These are phyloP conservation scores for Suillus spraguei DNA, from an alignment of 768 basidiomycete genomes.

Conservation along the genomic window DNA sequence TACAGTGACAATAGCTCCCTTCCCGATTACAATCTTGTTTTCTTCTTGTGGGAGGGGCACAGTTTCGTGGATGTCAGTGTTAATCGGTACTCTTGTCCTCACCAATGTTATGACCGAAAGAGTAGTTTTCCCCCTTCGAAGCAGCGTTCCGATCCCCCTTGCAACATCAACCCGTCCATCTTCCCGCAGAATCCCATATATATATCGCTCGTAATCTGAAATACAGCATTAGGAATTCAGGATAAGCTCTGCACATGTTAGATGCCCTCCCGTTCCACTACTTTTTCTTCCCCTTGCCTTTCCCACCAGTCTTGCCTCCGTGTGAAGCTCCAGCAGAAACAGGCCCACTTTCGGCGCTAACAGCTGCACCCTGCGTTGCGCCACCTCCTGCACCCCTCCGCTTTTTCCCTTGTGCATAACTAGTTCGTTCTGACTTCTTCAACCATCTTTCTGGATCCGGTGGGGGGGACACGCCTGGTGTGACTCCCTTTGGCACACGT, in stretches of 20 bases:
- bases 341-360: slow-evolving; percentile 30
- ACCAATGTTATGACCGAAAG: neutral
- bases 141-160: neutral
- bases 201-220: neutral
- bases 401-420: slow-evolving; percentile 50
- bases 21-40: neutral
- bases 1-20: neutral
- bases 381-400: slow-evolving; percentile 56
- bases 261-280: slow-evolving; percentile 27
- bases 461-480: slow-evolving; percentile 76
- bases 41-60: too few relatives aligned
- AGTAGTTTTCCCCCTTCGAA: neutral
- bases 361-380: slow-evolving; percentile 65
- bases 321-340: slow-evolving; percentile 21
- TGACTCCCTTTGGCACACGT: slow-evolving; percentile 74
- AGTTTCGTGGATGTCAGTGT: neutral
- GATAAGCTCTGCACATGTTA: neutral
- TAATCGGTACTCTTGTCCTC: neutral
- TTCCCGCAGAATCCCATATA: neutral
- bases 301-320: slow-evolving; percentile 37
- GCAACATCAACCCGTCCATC: neutral
- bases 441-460: slow-evolving; percentile 90
- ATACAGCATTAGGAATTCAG: neutral
- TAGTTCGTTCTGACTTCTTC: slow-evolving; percentile 81
- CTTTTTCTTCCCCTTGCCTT: slow-evolving; percentile 70